A percentile compares a stretch with the other conserved stretches of the same genome.
phyloP scores from a whole-genome alignment of 2,329 filamentous ascomycete genomes.

The Huntiella omanensis region DNA sequence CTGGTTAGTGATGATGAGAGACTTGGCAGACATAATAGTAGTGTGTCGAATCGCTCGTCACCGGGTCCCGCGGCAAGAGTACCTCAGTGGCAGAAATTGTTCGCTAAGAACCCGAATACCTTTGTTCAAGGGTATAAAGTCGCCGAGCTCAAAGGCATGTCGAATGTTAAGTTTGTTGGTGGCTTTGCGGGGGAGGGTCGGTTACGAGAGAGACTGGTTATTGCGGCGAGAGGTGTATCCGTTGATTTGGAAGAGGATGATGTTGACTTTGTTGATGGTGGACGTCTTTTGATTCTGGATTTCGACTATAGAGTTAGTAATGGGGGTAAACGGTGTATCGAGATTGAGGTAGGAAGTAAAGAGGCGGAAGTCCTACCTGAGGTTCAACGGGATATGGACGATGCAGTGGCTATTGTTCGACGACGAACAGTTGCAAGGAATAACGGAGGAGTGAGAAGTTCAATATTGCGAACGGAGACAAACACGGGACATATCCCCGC shows the following conservation, averaged over 20 bases:
- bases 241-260: slow-evolving; percentile 49
- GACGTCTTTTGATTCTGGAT: slow-evolving; percentile 52
- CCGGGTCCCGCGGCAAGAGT: slow-evolving; percentile 20
- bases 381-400: slow-evolving; percentile 53
- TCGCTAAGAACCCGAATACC: slow-evolving; percentile 49
- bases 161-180: slow-evolving; percentile 53
- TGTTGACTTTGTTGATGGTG: slow-evolving; percentile 60
- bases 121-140: slow-evolving; percentile 51
- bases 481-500: slow-evolving; percentile 9
- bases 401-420: slow-evolving; percentile 62
- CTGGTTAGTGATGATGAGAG: slow-evolving; percentile 8
- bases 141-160: slow-evolving; percentile 44
- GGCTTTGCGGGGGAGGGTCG: slow-evolving; percentile 26
- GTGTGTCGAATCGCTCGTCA: slow-evolving; percentile 14
- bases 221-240: slow-evolving; percentile 52
- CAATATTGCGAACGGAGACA: slow-evolving; percentile 25
- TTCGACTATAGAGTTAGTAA: slow-evolving; percentile 45
- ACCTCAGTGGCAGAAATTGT: slow-evolving; percentile 50
- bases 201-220: slow-evolving; percentile 40
- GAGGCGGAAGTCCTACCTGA: slow-evolving; percentile 54
- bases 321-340: slow-evolving; percentile 35
- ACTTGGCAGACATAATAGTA: slow-evolving; percentile 21
- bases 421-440: slow-evolving; percentile 52
- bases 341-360: slow-evolving; percentile 55
- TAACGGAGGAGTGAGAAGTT: slow-evolving; percentile 27